phyloP scores from a whole-genome alignment of 2,329 filamentous ascomycete genomes.

The Hirsutella thompsonii region DNA sequence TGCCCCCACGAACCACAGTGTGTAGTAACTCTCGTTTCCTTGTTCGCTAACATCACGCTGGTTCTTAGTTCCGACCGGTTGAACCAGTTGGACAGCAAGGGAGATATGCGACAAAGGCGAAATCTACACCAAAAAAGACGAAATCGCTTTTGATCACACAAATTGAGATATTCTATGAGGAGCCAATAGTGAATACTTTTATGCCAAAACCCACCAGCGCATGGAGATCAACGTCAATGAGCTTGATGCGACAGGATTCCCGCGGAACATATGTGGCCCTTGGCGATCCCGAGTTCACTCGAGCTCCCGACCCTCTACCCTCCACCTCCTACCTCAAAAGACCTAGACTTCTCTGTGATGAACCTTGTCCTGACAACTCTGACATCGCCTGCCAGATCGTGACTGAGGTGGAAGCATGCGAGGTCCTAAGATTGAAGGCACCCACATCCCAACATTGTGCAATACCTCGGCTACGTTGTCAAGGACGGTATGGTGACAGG shows the following conservation, averaged over 20 bases:
- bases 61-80: not conserved
- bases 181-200: slow-evolving; percentile 1
- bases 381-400: not conserved
- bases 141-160: not conserved
- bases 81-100: not conserved
- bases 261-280: not conserved
- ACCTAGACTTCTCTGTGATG: not conserved
- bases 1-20: not conserved
- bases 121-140: not conserved
- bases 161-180: slow-evolving; percentile 1
- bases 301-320: slow-evolving; percentile 1
- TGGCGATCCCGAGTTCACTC: slow-evolving; percentile 1
- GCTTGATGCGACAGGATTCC: slow-evolving; percentile 1
- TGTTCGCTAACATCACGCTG: not conserved
- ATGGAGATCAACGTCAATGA: not conserved
- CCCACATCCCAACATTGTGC: slow-evolving; percentile 1
- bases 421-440: slow-evolving; percentile 1
- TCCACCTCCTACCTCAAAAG: not conserved
- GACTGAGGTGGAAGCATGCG: slow-evolving; percentile 1
- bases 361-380: not conserved
- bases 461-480: slow-evolving; percentile 1
- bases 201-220: not conserved
- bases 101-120: slow-evolving; percentile 1
- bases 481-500: slow-evolving; percentile 1
- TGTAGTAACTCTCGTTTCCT: not conserved